Percentiles rank a stretch among this genome's conserved stretches.
Conservation (phyloP, 1,284 basidiomycete species). For the Sutorius eximius region DNA sequence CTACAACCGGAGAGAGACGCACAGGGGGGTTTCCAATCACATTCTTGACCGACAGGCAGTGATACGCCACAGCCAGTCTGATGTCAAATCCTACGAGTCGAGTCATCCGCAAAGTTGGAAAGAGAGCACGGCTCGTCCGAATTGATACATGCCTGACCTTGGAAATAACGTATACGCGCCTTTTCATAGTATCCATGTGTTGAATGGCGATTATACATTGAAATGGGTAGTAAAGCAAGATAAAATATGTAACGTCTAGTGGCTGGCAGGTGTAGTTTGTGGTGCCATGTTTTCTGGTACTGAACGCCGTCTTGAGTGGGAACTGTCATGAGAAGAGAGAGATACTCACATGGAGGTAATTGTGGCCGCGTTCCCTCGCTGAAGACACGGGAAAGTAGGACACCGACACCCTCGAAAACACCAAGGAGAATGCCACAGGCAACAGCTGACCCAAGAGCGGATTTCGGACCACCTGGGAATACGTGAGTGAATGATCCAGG, state of each 20-base stretch:
- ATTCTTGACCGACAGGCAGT: constrained; percentile 8
- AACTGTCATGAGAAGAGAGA: not conserved
- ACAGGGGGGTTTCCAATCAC: constrained; percentile 9
- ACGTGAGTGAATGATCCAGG: constrained; percentile 11
- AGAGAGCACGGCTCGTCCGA: not conserved
- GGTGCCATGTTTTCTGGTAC: constrained; percentile 35
- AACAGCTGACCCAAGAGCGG: constrained; percentile 87
- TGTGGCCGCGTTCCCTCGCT: constrained; percentile 80
- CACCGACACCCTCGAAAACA: constrained; percentile 95
- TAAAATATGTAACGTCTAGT: constrained; percentile 35
- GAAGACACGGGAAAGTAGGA: constrained; percentile 81
- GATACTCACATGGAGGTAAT: constrained; percentile 39
- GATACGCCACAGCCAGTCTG: constrained; percentile 3
- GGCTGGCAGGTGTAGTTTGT: constrained; percentile 23
- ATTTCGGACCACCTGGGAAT: constrained; percentile 81
- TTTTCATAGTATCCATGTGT: constrained; percentile 35
- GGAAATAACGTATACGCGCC: constrained; percentile 14
- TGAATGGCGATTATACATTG: constrained; percentile 42
- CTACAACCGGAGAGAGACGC: not conserved
- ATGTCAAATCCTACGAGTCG: constrained; percentile 6
- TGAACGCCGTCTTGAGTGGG: constrained; percentile 3
- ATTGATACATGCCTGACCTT: not conserved
- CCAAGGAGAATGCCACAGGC: constrained; percentile 96
- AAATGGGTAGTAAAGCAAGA: constrained; percentile 33
- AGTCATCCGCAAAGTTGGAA: not conserved